These are phyloP conservation scores for Sarocladium kiliense DNA, from an alignment of 2,329 filamentous ascomycete genomes.

Conservation along the genomic window DNA sequence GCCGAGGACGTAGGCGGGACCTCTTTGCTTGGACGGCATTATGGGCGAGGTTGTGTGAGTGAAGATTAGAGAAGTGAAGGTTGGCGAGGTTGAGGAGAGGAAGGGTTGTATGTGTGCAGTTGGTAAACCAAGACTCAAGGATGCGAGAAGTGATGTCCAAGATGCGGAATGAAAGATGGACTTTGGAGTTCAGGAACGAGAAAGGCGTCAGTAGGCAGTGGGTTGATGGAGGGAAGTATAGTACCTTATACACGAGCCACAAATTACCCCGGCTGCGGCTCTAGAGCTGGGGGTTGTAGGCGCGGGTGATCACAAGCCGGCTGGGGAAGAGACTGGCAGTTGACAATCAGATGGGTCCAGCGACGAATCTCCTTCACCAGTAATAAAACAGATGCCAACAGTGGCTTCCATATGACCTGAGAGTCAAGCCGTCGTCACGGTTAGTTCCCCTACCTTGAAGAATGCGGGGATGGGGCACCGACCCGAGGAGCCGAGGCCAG, in stretches of 20 bases:
- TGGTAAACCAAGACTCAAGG: background rate
- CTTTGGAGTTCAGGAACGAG: too few relatives aligned
- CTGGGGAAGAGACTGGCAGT: background rate
- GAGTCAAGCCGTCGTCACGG: too few relatives aligned
- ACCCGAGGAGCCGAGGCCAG: conserved; percentile 5
- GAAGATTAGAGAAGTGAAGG: background rate
- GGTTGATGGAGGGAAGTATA: background rate
- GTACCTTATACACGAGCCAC: background rate
- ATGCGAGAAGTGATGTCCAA: background rate
- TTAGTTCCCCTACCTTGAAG: too few relatives aligned
- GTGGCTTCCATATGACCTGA: too few relatives aligned
- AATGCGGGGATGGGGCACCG: background rate
- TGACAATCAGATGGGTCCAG: too few relatives aligned
- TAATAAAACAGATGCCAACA: too few relatives aligned
- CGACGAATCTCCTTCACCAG: too few relatives aligned
- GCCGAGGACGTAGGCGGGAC: conserved; percentile 78
- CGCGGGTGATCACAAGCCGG: conserved; percentile 5
- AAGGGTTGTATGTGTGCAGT: background rate
- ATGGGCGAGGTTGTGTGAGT: conserved; percentile 13
- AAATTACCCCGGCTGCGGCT: conserved; percentile 11
- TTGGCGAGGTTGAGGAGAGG: background rate
- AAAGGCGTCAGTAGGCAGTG: too few relatives aligned
- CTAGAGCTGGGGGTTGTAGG: background rate
- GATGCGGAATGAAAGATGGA: background rate
- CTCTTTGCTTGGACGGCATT: conserved; percentile 47